Conservation (phyloP, 2,329 filamentous ascomycete genomes). For the Cadophora malorum region DNA sequence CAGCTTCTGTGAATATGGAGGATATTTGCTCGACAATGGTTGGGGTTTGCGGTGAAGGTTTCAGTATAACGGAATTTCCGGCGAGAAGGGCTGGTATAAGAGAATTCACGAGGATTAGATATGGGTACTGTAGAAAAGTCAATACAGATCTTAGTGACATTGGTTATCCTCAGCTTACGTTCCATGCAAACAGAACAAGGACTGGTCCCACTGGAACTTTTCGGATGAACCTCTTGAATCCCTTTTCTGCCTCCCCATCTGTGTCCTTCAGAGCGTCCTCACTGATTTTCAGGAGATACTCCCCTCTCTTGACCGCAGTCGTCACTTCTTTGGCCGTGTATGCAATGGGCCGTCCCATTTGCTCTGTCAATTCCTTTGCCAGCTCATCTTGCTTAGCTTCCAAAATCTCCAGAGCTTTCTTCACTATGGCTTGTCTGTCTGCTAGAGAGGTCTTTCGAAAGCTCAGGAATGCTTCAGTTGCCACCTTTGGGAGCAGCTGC, state of each 20-base stretch:
- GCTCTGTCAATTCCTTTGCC: conserved; percentile 83
- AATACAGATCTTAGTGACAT: conserved; percentile 21
- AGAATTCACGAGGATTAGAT: conserved; percentile 91
- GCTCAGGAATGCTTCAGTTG: conserved; percentile 76
- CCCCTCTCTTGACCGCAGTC: conserved; percentile 83
- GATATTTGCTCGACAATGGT: conserved; percentile 87
- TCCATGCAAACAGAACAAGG: conserved; percentile 93
- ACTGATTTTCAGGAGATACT: conserved; percentile 86
- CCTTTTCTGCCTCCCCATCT: conserved; percentile 81
- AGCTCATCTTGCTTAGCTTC: conserved; percentile 77
- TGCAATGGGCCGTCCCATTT: conserved; percentile 93
- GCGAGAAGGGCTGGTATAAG: conserved; percentile 89
- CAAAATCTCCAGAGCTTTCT: conserved; percentile 77
- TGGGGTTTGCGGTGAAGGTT: conserved; percentile 93
- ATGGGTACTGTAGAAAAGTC: conserved; percentile 74
- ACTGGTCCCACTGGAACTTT: conserved; percentile 89
- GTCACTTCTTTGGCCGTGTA: conserved; percentile 84
- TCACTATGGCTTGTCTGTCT: conserved; percentile 81
- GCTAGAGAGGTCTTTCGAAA: conserved; percentile 78
- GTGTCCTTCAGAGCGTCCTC: conserved; percentile 80
- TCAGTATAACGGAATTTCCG: conserved; percentile 90
- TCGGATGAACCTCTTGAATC: conserved; percentile 88
- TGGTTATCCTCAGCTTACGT: conserved; percentile 65
- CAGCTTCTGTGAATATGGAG: conserved; percentile 78
- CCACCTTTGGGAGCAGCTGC: conserved; percentile 71